Base-by-base conservation (phyloP, 1,139 yeast species). In the Insectozyma bohioensis region DNA sequence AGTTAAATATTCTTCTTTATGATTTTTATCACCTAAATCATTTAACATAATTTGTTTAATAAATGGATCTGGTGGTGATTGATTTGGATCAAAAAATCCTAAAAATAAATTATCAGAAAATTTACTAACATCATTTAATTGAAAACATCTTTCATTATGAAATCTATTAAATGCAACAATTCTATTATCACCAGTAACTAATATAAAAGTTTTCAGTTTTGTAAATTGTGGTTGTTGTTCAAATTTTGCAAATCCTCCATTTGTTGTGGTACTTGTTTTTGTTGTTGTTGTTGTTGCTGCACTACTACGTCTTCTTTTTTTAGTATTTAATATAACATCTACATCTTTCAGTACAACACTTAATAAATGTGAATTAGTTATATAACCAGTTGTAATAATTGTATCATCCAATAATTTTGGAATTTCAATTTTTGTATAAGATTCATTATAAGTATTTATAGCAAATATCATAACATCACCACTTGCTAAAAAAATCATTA, bases 151-250 rank as follows among this genome's bases (percentile, higher is more conserved):
- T 48, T 81, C 83, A 39, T 76, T 72, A 51, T 83, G 92, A 34
- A 77, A 70, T 41, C 78, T 67, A 37, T 72, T 72, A 52, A 83
- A 83, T 10, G 78, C 75, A 30, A 84, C 75, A 20, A 84, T 63
- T 52, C 87, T 72, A 46, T 84, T 84, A 52, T 83, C 88, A 42
- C 87, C 90, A 1, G 92, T 82, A 3, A 82, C 86, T 31, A 83
- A 70, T 23, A 85, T 66, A 44, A 83, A 81, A 0, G 78, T 64
- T 30, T 76, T 66, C 34, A 70, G 73, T 42, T 73, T 75, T 20
- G 52, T 36, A 4, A 48, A 48, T 30, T 39, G 48, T 14, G 37
- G 39, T 30, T 30, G 42, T 4, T 20, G 15, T n/a, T n/a, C n/a
- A n/a, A n/a, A n/a, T n/a, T n/a, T n/a, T n/a, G n/a, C n/a, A n/a